Base-by-base conservation (phyloP, 2,329 filamentous ascomycete species). In the Xylariaceae sp. region DNA sequence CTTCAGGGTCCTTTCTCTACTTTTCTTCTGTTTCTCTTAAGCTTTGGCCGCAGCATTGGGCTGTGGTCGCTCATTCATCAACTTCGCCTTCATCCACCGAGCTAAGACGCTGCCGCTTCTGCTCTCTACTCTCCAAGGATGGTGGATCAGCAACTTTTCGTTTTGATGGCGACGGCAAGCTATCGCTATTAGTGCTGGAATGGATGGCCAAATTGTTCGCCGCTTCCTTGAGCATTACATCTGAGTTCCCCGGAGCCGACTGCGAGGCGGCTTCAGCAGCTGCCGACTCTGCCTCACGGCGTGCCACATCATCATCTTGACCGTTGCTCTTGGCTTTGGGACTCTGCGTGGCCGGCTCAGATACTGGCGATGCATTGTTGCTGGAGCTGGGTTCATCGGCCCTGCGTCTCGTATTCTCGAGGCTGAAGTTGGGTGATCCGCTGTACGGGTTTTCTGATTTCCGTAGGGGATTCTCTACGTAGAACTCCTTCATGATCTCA, bases 401-500 rank as follows among this genome's bases (percentile, higher is more conserved):
- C 40, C 52, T 70, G 22, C 77, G 68, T 39, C 78, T 68, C 3
- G 79, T 81, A 44, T 70, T 75, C 56, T 80, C 77, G 35, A 82
- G 68, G 48, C 71, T 70, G 55, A 80, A 82, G 7, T 71, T 70
- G 8, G 79, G 77, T 23, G 77, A 80, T 27, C 65, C 65, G 29
- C 64, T 73, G 60, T 65, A 76, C 48, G 58, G 74, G 42, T 75
- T 70, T 54, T 79, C 76, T 55, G 75, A 70, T 64, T 80, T 80
- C 53, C 72, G 70, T 45, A 82, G 69, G 37, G 81, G 81, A 62
- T 84, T 85, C 63, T 85, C 80, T 34, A 66, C 70, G 62, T 83
- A 85, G 58, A 83, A 84, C 49, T 79, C 80, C 27, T 82, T 79
- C 73, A 96, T 86, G 43, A 88, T 76, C 44, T 86, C 83, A 56